Base-by-base conservation (phyloP, 345 rosid genomes). In the Eutrema heterophyllum region DNA sequence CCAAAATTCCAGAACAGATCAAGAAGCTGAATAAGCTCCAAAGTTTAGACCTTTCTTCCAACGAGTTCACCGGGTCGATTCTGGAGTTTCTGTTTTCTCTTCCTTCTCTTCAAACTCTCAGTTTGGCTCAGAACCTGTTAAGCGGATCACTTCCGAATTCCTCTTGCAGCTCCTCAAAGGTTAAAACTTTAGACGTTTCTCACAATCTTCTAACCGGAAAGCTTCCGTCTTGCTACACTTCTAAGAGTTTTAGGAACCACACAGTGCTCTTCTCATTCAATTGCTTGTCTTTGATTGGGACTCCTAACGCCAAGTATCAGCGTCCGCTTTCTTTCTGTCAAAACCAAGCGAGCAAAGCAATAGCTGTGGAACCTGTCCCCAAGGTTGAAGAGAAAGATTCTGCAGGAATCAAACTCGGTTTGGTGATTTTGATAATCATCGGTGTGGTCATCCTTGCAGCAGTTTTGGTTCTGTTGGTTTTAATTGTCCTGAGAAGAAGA, bases 181-280 rank as follows among this genome's bases (percentile, higher is more conserved):
- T 94, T 45, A 70, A 26, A 39, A 83, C 82, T 51, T 68, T 88
- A 24, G 93, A 94, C 71, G 75, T 91, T 58, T 89, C 98, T 50
- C 80, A 44, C 67, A 94, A 94, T 72, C 87, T 87, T 77, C 43
- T 94, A 62, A 81, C 86, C 5, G 98, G 98, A 38, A 82, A 86
- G 41, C 76, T 88, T 45, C 96, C 95, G 4, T 53, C 81, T 33
- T 88, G 98, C 56, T 55, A 85, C 49, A 59, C 80, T 29, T 74
- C 88, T 26, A 58, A 58, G 80, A 82, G 48, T 48, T 78, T 86
- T 10, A 41, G 57, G n/a, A 89, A 87, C 30, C 80, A 76, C 54
- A 94, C 86, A 14, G 83, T 89, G 27, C 67, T 85, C 32, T 86
- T 83, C 74, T 85, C 92, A 15, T 89, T 93, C 89, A 94, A 94